Base-by-base conservation (phyloP, 176 grass and related monocot genomes). In the Dendrocalamus sinicus region DNA sequence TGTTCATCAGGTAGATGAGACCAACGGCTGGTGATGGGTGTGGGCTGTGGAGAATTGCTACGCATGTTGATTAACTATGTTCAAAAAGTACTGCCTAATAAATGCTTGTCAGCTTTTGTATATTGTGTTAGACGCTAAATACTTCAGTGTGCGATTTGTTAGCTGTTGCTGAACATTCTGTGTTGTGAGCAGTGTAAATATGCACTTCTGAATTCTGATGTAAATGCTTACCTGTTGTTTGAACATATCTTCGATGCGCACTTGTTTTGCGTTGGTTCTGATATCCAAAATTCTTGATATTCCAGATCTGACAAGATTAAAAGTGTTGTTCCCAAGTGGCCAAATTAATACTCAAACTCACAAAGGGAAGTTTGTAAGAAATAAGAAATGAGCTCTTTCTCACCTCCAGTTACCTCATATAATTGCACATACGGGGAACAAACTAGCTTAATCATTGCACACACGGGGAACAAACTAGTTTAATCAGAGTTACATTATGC, bases 111-210 rank as follows among this genome's bases (percentile, higher is more conserved):
- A 87, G 79, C 79, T 71, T 84, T 74, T 87, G 85, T 76, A 62
- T 76, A 71, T 50, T 63, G 43, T 69, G 6, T 62, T 91, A 58
- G 80, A 84, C 84, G 50, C 54, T 84, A 68, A 19, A 83, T 82
- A 82, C 46, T 43, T 9, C 30, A 60, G 43, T 61, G 45, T 84
- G 17, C 4, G 60, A 84, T 75, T 87, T 83, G 12, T 70, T 87
- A 14, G 43, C 53, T 69, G 23, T 75, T 70, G 22, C 75, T 87
- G 75, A 73, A 86, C 22, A 87, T 87, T 90, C 78, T 90, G 68
- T 80, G 58, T 17, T 79, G 26, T 87, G 79, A 78, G 73, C 82
- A 50, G 51, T 91, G 89, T 91, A 87, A 79, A 87, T 83, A 83
- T 84, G 69, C 15, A 79, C 8, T 12, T 86, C 53, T 22, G 26